phyloP scores from a whole-genome alignment of 768 basidiomycete species.

The Phaeotremella fagi region DNA sequence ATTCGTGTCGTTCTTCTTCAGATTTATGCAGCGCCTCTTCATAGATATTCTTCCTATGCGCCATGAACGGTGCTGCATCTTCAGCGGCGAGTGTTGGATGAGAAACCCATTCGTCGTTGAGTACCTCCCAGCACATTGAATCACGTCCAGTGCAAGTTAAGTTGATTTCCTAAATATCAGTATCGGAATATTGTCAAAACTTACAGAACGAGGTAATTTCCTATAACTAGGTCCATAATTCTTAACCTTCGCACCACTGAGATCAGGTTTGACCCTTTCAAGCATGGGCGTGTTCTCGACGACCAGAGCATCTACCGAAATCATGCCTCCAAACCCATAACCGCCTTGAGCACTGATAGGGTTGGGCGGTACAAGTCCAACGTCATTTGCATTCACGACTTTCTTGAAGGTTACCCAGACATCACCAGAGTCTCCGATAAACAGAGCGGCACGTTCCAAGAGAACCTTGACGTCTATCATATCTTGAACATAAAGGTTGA shows the following conservation, averaged over 20 bases:
- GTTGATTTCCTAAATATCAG: constrained; percentile 64
- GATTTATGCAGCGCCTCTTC: constrained; percentile 95
- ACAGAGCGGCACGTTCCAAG: constrained; percentile 70
- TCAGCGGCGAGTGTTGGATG: constrained; percentile 98
- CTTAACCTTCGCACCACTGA: constrained; percentile 48
- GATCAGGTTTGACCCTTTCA: constrained; percentile 67
- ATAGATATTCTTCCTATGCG: constrained; percentile 94
- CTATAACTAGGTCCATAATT: constrained; percentile 88
- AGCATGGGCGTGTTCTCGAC: constrained; percentile 67
- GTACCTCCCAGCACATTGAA: constrained; percentile 85
- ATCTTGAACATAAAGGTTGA: constrained; percentile 84
- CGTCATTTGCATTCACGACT: constrained; percentile 72
- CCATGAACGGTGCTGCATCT: constrained; percentile 77
- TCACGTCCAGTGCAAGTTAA: constrained; percentile 92
- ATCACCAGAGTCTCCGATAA: constrained; percentile 71
- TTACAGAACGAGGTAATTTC: constrained; percentile 75
- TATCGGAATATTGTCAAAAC: constrained; percentile 46
- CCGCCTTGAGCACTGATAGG: constrained; percentile 32
- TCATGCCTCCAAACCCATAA: constrained; percentile 44
- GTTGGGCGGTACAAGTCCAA: constrained; percentile 28
- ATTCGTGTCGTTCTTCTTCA: constrained; percentile 97
- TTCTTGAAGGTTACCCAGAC: constrained; percentile 79
- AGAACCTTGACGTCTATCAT: constrained; percentile 81
- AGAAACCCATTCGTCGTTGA: constrained; percentile 97
- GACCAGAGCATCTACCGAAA: constrained; percentile 54